phyloP scores from a whole-genome alignment of 2,329 filamentous ascomycete genomes.

The Aspergillus oerlinghausenensis region DNA sequence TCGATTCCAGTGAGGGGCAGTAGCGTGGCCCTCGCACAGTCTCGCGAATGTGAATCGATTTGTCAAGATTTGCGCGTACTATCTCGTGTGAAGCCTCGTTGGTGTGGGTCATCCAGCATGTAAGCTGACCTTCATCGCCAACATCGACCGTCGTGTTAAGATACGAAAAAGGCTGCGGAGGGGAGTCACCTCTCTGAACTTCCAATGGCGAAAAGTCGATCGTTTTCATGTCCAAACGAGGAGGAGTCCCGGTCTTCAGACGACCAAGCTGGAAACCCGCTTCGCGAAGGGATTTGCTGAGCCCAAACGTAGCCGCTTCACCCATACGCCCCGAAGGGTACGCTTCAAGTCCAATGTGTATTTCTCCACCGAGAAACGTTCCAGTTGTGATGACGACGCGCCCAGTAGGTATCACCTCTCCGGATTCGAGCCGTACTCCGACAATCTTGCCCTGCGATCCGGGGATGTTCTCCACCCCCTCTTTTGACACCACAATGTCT shows the following conservation, averaged over 20 bases:
- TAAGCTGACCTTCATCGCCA: constrained; percentile 64
- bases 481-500: constrained; percentile 73
- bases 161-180: constrained; percentile 87
- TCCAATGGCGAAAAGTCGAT: constrained; percentile 74
- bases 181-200: constrained; percentile 73
- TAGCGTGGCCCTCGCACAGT: constrained; percentile 92
- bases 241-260: constrained; percentile 93
- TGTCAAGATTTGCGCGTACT: constrained; percentile 83
- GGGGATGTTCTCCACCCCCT: constrained; percentile 43
- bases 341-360: constrained; percentile 82
- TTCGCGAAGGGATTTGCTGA: constrained; percentile 83
- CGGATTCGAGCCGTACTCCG: constrained; percentile 81
- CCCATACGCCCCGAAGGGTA: constrained; percentile 89
- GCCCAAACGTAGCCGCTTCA: constrained; percentile 84
- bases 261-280: constrained; percentile 87
- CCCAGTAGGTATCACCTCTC: constrained; percentile 72
- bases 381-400: constrained; percentile 93
- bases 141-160: constrained; percentile 75
- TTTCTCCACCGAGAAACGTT: constrained; percentile 92
- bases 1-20: constrained; percentile 91
- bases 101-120: constrained; percentile 84
- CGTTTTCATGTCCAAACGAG: constrained; percentile 72
- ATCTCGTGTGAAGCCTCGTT: constrained; percentile 78
- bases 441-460: constrained; percentile 67
- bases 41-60: constrained; percentile 93